A percentile compares a stretch with the other conserved stretches of the same genome.
Conservation (phyloP, 169 alveolate genomes). For the Miamiensis avidus region DNA sequence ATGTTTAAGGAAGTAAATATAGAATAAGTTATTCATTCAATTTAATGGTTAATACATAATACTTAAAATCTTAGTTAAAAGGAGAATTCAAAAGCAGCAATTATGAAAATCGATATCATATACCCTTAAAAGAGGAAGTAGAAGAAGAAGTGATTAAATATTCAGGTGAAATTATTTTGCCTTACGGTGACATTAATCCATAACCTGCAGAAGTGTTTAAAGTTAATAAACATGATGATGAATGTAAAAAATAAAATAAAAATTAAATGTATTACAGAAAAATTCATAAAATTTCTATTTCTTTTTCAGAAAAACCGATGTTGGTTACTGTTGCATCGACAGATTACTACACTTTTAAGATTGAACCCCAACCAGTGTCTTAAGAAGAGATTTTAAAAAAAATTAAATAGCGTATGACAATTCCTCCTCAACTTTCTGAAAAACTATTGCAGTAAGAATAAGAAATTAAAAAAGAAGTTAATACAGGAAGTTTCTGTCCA, state of each 20-base stretch:
- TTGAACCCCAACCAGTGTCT: constrained; percentile 31
- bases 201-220: constrained; percentile 11
- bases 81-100: constrained; percentile 26
- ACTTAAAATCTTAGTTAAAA: background rate
- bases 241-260: background rate
- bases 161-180: constrained; percentile 26
- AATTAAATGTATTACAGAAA: no score
- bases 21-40: background rate
- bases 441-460: constrained; percentile 28
- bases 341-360: background rate
- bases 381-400: constrained; percentile 40
- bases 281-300: no score
- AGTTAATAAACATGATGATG: constrained; percentile 17
- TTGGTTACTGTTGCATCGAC: no score
- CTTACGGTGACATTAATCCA: constrained; percentile 32
- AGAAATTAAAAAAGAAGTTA: constrained; percentile 33
- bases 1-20: constrained; percentile 7
- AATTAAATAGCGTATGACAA: constrained; percentile 19
- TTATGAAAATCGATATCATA: constrained; percentile 2
- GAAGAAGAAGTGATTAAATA: constrained; percentile 13
- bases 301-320: no score
- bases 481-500: constrained; percentile 40
- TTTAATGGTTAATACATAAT: no score
- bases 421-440: constrained; percentile 16
- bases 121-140: constrained; percentile 19